These are phyloP conservation scores for Byssoonygena ceratinophila DNA, from an alignment of 2,329 filamentous ascomycete species.

Conservation along the genomic window DNA sequence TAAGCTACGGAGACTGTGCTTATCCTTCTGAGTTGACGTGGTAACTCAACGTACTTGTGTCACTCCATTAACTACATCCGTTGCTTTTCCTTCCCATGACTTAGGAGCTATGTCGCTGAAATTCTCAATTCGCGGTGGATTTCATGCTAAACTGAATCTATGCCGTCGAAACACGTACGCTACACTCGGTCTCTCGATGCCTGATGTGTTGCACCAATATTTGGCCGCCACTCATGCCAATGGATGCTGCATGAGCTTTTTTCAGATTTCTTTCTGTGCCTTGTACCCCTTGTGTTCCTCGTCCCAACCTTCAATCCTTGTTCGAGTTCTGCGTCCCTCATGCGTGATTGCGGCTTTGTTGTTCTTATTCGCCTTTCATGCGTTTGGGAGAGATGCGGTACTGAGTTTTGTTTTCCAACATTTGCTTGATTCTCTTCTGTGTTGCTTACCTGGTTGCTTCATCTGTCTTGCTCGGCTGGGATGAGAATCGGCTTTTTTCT, in stretches of 20 bases:
- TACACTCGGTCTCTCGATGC: neutral
- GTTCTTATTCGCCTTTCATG: neutral
- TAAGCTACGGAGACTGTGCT: neutral
- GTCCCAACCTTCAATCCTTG: neutral
- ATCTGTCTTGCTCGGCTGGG: neutral
- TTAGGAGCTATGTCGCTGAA: neutral
- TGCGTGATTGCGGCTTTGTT: neutral
- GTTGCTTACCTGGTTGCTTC: neutral
- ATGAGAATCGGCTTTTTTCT: neutral
- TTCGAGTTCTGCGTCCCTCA: neutral
- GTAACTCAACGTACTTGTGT: neutral
- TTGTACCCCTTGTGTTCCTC: slow-evolving; percentile 5
- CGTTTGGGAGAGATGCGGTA: neutral
- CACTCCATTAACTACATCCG: neutral
- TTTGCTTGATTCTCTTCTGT: neutral
- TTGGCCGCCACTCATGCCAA: neutral
- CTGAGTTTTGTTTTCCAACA: neutral
- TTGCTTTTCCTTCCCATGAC: neutral
- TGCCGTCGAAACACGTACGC: neutral
- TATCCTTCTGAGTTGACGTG: neutral
- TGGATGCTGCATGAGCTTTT: slow-evolving; percentile 13
- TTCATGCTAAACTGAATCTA: neutral
- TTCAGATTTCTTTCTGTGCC: slow-evolving; percentile 21
- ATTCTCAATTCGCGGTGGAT: neutral
- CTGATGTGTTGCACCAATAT: neutral